Base-by-base conservation (phyloP, 2,329 filamentous ascomycete genomes). In the Stromatinia cepivora region DNA sequence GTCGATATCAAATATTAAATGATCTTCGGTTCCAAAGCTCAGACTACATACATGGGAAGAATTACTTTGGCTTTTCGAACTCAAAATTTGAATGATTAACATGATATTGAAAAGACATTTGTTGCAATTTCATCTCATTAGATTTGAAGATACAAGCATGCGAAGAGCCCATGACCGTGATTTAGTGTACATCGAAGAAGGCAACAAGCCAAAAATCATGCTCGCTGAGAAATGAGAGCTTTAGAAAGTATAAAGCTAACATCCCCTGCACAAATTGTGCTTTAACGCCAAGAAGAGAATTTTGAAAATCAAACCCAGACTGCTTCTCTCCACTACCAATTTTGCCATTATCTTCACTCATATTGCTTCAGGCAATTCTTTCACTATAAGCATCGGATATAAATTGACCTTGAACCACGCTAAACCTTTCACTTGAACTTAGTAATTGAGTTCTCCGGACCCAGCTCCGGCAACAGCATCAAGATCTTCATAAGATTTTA, bases 401-500 rank as follows among this genome's bases (percentile, higher is more conserved):
- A 22, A 63, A 50, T 39, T 63, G 10, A 22, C 17, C 31, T n/a
- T 39, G 8, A 46, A 42, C 17, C 46, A 20, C 48, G 39, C 66
- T 17, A 6, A 28, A 25, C 28, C 10, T 34, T 39, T 10, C n/a
- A 20, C 61, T 28, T 6, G 6, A 65, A 45, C 46, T 75, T 70
- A 98, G 78, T 98, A 98, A 81, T 98, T 96, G 76, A 98, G 83
- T 81, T 97, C 94, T 39, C 92, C 91, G 53, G 90, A 88, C 53
- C 90, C 92, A 48, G 87, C 84, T 20, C 89, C 88, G 50, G 88
- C 88, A 70, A 91, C 90, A 58, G 96, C 94, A 81, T 99, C 95
- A 34, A 99, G 84, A 78, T 99, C 95, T 80, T 99, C 96, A 78
- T 99, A 99, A 79, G 93, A 97, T 85, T 97, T 97, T 73, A 99